phyloP scores from a whole-genome alignment of 148 eudicot genomes.

The Simmondsia chinensis region DNA sequence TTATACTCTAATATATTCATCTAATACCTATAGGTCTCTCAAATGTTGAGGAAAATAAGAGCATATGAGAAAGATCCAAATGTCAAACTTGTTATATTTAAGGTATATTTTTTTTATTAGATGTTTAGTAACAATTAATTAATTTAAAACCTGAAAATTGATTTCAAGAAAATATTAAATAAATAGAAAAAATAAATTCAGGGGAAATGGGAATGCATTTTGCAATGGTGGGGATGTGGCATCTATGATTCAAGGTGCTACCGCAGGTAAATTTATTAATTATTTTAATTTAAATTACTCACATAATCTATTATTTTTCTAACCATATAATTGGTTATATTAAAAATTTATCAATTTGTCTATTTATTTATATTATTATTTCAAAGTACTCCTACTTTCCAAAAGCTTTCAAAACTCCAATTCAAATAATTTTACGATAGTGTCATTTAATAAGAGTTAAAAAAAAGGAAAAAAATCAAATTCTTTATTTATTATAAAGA shows the following conservation, averaged over 20 bases:
- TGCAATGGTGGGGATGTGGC: slow-evolving; percentile 30
- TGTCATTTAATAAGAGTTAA: no score
- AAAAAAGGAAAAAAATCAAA: no score
- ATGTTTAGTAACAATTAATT: not conserved
- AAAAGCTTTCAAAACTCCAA: no score
- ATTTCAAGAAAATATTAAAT: not conserved
- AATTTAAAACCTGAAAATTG: no score
- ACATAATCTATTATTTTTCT: not conserved
- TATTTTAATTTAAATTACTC: not conserved
- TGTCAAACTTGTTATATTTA: slow-evolving; percentile 5
- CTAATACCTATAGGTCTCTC: not conserved
- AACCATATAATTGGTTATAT: no score
- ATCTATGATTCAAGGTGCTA: not conserved
- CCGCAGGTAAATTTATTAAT: slow-evolving; percentile 2
- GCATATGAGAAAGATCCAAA: not conserved
- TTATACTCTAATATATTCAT: no score
- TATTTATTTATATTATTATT: no score
- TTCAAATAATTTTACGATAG: not conserved
- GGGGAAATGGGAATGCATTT: slow-evolving; percentile 32
- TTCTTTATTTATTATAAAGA: no score
- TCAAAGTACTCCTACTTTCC: no score
- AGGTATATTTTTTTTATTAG: not conserved
- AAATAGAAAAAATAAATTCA: no score
- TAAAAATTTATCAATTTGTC: no score
- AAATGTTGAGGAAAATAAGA: not conserved